Evolutionary conservation across 2,329 filamentous ascomycete species (phyloP).

Genomic region (Exophiala xenobiotica): DNA sequence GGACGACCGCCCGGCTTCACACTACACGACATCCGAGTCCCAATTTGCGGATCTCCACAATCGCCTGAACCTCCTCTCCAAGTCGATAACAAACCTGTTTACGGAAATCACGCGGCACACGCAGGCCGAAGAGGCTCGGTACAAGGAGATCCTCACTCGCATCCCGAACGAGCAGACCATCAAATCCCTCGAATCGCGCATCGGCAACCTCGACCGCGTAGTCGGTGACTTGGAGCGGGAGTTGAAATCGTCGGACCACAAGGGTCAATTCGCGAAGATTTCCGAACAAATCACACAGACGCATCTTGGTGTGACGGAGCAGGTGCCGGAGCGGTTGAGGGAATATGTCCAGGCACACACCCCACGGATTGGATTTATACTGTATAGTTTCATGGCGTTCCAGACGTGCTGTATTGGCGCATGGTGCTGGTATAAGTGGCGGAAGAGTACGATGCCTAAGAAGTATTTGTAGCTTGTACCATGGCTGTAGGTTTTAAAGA

Average conservation of each 20-base stretch:
- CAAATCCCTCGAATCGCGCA: slow-evolving; percentile 44
- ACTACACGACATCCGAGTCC: slow-evolving; percentile 46
- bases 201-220: slow-evolving; percentile 55
- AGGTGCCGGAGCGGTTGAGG: slow-evolving; percentile 43
- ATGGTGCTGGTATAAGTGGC: slow-evolving; percentile 78
- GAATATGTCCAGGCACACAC: slow-evolving; percentile 33
- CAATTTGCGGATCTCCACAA: slow-evolving; percentile 86
- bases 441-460: slow-evolving; percentile 74
- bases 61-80: slow-evolving; percentile 65
- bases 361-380: slow-evolving; percentile 60
- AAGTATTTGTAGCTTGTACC: slow-evolving; percentile 72
- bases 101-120: slow-evolving; percentile 54
- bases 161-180: slow-evolving; percentile 41
- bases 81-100: slow-evolving; percentile 57
- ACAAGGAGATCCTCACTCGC: slow-evolving; percentile 51
- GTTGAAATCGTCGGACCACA: slow-evolving; percentile 51
- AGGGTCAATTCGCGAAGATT: slow-evolving; percentile 53
- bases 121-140: slow-evolving; percentile 52
- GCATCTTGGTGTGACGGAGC: slow-evolving; percentile 53
- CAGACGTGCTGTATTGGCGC: slow-evolving; percentile 68
- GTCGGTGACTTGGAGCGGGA: slow-evolving; percentile 54
- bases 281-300: slow-evolving; percentile 55
- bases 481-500: too few relatives aligned
- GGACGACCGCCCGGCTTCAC: slow-evolving; percentile 45
- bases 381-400: slow-evolving; percentile 71